phyloP scores from a whole-genome alignment of 768 basidiomycete genomes.

The Suillus brevipes region DNA sequence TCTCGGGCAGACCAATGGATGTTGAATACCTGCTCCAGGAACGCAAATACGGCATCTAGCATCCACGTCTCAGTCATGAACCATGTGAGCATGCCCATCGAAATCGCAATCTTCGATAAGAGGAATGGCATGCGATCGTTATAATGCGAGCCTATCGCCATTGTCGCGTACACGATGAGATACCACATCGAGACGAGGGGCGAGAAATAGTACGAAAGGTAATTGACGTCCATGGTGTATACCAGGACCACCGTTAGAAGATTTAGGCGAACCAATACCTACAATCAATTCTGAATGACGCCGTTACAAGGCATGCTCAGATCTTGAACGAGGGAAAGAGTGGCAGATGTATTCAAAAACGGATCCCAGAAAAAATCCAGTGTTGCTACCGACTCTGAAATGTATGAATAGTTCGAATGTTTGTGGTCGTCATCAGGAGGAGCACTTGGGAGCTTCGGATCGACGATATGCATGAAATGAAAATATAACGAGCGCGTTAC shows the following conservation, averaged over 20 bases:
- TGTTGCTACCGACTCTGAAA: conserved; percentile 44
- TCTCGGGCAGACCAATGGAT: conserved; percentile 85
- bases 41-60: conserved; percentile 60
- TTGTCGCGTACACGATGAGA: conserved; percentile 79
- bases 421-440: conserved; percentile 60
- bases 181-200: conserved; percentile 93
- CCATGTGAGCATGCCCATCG: conserved; percentile 60
- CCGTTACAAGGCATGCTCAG: not conserved
- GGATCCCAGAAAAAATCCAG: conserved; percentile 84
- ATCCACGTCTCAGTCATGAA: conserved; percentile 67
- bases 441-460: conserved; percentile 51
- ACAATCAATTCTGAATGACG: conserved; percentile 11
- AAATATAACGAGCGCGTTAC: conserved; percentile 80
- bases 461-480: conserved; percentile 62
- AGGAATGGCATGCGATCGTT: conserved; percentile 73
- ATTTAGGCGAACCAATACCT: conserved; percentile 83
- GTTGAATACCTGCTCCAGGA: conserved; percentile 63
- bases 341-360: conserved; percentile 70
- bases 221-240: conserved; percentile 91
- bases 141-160: conserved; percentile 66
- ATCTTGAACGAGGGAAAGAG: conserved; percentile 43
- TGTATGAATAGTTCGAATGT: conserved; percentile 63
- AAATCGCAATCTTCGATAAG: conserved; percentile 66
- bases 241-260: conserved; percentile 78
- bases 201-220: conserved; percentile 88